These are phyloP conservation scores for Botrytis paeoniae DNA, from an alignment of 2,329 filamentous ascomycete species.

Conservation along the genomic window DNA sequence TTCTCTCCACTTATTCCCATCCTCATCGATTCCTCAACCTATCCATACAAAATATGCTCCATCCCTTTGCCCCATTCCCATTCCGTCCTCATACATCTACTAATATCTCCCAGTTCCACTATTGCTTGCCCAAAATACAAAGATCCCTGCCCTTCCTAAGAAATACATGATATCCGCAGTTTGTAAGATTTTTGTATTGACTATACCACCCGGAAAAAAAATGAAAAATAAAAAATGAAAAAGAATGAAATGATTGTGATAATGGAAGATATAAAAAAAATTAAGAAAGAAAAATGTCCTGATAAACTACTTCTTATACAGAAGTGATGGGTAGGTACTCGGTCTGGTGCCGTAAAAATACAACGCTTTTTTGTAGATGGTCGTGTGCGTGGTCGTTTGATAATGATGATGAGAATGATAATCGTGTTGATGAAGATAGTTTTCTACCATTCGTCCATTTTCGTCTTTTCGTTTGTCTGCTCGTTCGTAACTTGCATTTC, in stretches of 20 bases:
- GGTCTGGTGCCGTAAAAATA: neutral
- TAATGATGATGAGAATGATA: neutral
- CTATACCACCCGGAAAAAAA: neutral
- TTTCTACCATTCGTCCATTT: neutral
- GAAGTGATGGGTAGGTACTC: neutral
- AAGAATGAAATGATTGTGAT: neutral
- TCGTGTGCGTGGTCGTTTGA: neutral
- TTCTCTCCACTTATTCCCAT: neutral
- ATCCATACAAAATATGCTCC: neutral
- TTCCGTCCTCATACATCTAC: neutral
- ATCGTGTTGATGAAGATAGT: neutral
- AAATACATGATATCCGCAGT: constrained; percentile 11
- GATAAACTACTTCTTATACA: neutral
- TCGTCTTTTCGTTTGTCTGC: neutral
- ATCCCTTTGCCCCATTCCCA: neutral
- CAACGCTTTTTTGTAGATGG: neutral
- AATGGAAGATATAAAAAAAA: neutral
- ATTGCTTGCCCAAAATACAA: neutral
- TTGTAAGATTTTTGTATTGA: neutral
- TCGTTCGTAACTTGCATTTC: constrained; percentile 5
- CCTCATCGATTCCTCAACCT: neutral
- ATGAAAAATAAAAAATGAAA: neutral
- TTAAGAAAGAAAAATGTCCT: neutral
- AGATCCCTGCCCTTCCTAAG: neutral
- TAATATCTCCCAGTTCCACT: neutral